A percentile compares a stretch with the other conserved stretches of the same genome.
Conservation (phyloP, 2,329 filamentous ascomycete genomes). For the Fusarium abutilonis region DNA sequence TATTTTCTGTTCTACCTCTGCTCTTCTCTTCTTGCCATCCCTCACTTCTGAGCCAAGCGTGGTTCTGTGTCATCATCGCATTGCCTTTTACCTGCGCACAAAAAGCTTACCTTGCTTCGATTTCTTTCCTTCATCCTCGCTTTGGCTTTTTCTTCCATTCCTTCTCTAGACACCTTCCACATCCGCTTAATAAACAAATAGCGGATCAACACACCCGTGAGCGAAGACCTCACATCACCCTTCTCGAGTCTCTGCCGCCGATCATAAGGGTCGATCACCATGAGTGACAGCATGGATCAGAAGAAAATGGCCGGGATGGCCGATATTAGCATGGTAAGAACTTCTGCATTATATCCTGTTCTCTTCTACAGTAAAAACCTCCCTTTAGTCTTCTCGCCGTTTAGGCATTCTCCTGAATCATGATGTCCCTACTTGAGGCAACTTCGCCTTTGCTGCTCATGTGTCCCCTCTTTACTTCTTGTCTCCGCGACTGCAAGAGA, state of each 20-base stretch:
- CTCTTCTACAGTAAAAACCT: background rate
- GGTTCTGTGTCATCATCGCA: background rate
- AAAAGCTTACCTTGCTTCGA: background rate
- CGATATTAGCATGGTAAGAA: constrained; percentile 33
- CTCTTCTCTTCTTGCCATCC: background rate
- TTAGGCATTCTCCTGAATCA: background rate
- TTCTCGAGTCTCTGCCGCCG: too few species aligned
- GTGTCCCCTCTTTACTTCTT: too few species aligned
- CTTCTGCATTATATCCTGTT: background rate
- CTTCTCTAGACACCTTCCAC: background rate
- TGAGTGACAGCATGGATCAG: constrained; percentile 29
- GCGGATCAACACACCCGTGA: too few species aligned
- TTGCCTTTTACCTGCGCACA: background rate
- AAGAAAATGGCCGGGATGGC: background rate
- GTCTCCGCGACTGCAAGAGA: background rate
- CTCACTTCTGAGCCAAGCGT: background rate
- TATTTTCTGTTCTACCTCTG: too few species aligned
- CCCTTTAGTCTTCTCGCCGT: too few species aligned
- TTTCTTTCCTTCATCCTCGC: constrained; percentile 2
- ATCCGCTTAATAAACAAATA: background rate
- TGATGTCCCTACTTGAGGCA: too few species aligned
- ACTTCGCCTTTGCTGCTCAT: background rate
- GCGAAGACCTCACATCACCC: too few species aligned
- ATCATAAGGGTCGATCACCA: constrained; percentile 1
- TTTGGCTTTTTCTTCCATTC: background rate